Evolutionary conservation across 1,284 basidiomycete genomes (phyloP).

Genomic region (Pyrrhoderma noxium): DNA sequence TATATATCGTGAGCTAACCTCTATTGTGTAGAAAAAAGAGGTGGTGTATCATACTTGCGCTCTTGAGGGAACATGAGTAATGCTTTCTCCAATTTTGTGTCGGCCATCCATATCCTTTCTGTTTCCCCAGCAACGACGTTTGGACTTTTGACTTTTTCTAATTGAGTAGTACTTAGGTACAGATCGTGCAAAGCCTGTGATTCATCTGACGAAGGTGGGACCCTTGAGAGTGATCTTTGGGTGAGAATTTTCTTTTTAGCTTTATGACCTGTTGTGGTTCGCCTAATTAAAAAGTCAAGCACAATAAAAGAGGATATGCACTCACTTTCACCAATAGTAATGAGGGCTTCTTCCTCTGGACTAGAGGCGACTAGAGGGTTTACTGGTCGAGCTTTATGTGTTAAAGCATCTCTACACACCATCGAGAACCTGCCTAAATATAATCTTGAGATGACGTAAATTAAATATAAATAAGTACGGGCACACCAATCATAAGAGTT

Average conservation of each 20-base stretch:
- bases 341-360: conserved; percentile 56
- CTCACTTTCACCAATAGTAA: conserved; percentile 62
- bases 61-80: conserved; percentile 84
- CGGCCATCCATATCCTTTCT: conserved; percentile 60
- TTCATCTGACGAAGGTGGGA: conserved; percentile 66
- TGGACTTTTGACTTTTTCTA: conserved; percentile 22
- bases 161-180: conserved; percentile 51
- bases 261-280: conserved; percentile 38
- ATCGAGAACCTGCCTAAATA: conserved; percentile 68
- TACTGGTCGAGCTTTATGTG: conserved; percentile 58
- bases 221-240: conserved; percentile 53
- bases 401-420: conserved; percentile 71
- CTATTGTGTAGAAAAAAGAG: background rate
- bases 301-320: conserved; percentile 9
- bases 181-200: conserved; percentile 60
- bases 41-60: conserved; percentile 50
- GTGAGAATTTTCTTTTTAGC: conserved; percentile 44
- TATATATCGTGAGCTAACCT: background rate
- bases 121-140: conserved; percentile 17
- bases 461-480: conserved; percentile 4
- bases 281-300: background rate
- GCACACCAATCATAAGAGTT: conserved; percentile 60
- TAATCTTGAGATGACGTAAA: background rate
- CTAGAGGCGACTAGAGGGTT: conserved; percentile 56
- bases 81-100: conserved; percentile 58